Evolutionary conservation across 306 rosid species (phyloP).

Genomic region (cucumber (Cucumis sativus)): DNA sequence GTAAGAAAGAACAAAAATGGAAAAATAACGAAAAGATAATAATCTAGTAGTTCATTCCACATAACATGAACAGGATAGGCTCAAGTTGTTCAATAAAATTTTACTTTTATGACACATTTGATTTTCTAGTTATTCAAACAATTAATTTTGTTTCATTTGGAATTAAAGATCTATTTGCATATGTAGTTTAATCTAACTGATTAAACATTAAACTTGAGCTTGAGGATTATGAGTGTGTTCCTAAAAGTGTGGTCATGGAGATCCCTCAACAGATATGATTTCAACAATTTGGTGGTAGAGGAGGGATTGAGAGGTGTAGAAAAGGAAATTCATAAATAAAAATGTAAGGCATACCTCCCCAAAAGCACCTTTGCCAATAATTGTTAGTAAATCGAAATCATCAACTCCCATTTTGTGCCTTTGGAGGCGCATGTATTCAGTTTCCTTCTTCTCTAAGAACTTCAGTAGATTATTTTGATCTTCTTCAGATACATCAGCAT

Average conservation of each 20-base stretch:
- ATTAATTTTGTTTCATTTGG: background rate
- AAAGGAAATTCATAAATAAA: background rate
- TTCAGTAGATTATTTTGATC: slow-evolving; percentile 90
- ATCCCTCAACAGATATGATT: background rate
- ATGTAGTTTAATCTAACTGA: background rate
- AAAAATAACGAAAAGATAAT: too few relatives aligned
- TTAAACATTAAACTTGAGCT: background rate
- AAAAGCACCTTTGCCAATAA: slow-evolving; percentile 98
- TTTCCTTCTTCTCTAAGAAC: slow-evolving; percentile 92
- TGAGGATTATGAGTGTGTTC: background rate
- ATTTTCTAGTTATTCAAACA: background rate
- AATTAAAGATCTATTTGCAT: background rate
- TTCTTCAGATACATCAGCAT: slow-evolving; percentile 97
- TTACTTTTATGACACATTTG: background rate
- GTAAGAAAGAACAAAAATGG: too few relatives aligned
- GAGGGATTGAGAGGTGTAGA: background rate
- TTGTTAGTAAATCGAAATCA: slow-evolving; percentile 87
- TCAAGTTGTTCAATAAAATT: background rate
- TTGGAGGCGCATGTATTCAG: slow-evolving; percentile 96
- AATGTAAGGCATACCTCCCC: slow-evolving; percentile 63
- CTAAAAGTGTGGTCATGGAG: background rate
- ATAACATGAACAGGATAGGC: background rate
- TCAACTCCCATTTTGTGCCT: slow-evolving; percentile 97
- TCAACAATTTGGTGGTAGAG: background rate
- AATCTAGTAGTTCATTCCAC: background rate